phyloP scores from a whole-genome alignment of 2,329 filamentous ascomycete species.

The Curvularia hawaiiensis region DNA sequence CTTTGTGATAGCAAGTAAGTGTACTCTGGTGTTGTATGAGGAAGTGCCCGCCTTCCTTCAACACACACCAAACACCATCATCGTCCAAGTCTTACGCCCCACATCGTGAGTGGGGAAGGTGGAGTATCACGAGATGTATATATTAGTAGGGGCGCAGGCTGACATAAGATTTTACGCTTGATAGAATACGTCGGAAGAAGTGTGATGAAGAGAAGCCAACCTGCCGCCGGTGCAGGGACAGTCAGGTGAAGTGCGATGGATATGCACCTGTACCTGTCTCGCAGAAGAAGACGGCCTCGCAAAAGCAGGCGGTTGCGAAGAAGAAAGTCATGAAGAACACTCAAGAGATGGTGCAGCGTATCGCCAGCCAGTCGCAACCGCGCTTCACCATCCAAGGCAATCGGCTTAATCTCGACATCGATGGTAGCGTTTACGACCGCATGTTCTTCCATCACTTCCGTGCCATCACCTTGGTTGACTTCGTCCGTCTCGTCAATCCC shows the following conservation, averaged over 20 bases:
- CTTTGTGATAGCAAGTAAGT: conserved; percentile 11
- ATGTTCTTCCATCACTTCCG: conserved; percentile 17
- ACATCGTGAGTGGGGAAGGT: too few species aligned
- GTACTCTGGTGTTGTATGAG: neutral
- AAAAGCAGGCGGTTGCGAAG: neutral
- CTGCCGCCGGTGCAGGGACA: conserved; percentile 13
- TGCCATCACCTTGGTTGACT: conserved; percentile 13
- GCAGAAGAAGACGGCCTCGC: conserved; percentile 1
- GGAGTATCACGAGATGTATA: neutral
- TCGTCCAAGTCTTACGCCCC: neutral
- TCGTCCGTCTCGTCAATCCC: conserved; percentile 12
- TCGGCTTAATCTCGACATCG: conserved; percentile 5
- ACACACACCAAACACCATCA: too few species aligned
- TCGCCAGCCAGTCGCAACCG: neutral
- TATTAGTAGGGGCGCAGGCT: neutral
- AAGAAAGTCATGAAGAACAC: neutral
- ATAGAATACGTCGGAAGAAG: conserved; percentile 16
- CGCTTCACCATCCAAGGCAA: neutral
- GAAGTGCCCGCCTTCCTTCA: neutral
- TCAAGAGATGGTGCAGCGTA: neutral
- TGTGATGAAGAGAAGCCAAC: conserved; percentile 20
- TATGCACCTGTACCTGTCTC: conserved; percentile 7
- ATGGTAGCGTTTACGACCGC: conserved; percentile 3
- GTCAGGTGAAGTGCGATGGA: conserved; percentile 15
- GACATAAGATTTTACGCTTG: conserved; percentile 2